Evolutionary conservation across 2,329 filamentous ascomycete genomes (phyloP).

Genomic region (Byssochlamys sp.): DNA sequence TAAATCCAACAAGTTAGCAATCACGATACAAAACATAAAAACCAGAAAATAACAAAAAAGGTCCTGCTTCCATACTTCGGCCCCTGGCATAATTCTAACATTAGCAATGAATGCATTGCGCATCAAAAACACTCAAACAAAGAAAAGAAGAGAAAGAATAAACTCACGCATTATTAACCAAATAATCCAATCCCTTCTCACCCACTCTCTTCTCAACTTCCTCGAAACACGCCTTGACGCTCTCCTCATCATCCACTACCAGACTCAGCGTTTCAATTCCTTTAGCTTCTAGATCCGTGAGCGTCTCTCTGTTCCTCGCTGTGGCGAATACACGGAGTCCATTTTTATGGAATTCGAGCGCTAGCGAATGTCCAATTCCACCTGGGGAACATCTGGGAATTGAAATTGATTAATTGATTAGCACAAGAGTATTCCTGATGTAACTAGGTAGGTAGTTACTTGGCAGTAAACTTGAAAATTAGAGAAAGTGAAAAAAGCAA

Average conservation of each 20-base stretch:
- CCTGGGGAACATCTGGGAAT: slow-evolving; percentile 40
- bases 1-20: slow-evolving; percentile 7
- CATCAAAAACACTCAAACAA: neutral
- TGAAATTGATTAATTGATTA: neutral
- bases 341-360: slow-evolving; percentile 45
- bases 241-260: slow-evolving; percentile 43
- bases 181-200: slow-evolving; percentile 43
- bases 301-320: slow-evolving; percentile 42
- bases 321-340: slow-evolving; percentile 51
- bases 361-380: slow-evolving; percentile 51
- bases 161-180: slow-evolving; percentile 49
- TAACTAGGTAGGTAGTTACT: too few relatives aligned
- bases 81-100: slow-evolving; percentile 8
- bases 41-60: neutral
- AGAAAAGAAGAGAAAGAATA: neutral
- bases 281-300: slow-evolving; percentile 40
- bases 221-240: slow-evolving; percentile 38
- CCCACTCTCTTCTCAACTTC: slow-evolving; percentile 39
- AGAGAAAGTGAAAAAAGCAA: neutral
- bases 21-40: neutral
- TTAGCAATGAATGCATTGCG: neutral
- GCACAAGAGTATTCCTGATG: too few relatives aligned
- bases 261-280: slow-evolving; percentile 48
- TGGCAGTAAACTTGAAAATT: too few relatives aligned
- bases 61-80: slow-evolving; percentile 4